phyloP scores from a whole-genome alignment of 2,329 filamentous ascomycete species.

The Fusarium poae region DNA sequence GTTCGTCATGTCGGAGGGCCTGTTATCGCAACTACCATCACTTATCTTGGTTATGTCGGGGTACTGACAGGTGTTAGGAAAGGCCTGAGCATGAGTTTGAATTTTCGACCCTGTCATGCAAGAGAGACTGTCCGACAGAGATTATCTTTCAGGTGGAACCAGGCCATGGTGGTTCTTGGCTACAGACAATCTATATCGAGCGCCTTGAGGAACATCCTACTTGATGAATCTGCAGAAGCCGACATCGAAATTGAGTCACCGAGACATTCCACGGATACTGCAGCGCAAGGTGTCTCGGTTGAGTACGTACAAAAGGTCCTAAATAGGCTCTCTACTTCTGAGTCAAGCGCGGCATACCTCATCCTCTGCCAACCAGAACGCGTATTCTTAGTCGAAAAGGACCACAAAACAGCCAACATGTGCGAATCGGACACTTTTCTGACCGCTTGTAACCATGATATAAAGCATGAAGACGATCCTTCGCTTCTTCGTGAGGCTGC shows the following conservation, averaged over 20 bases:
- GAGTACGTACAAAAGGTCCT: slow-evolving; percentile 33
- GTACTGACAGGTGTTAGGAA: slow-evolving; percentile 62
- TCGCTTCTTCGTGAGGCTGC: slow-evolving; percentile 19
- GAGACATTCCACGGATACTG: background rate
- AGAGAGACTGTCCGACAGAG: slow-evolving; percentile 24
- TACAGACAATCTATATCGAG: slow-evolving; percentile 47
- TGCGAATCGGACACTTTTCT: slow-evolving; percentile 44
- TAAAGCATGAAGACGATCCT: slow-evolving; percentile 42
- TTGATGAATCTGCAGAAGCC: slow-evolving; percentile 9
- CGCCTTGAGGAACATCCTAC: slow-evolving; percentile 40
- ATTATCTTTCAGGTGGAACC: slow-evolving; percentile 47
- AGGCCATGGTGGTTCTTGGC: slow-evolving; percentile 47
- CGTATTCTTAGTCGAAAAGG: slow-evolving; percentile 49
- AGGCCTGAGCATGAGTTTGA: slow-evolving; percentile 62
- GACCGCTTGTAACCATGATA: slow-evolving; percentile 50
- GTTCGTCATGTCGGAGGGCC: slow-evolving; percentile 52
- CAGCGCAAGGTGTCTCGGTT: background rate
- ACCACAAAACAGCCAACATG: slow-evolving; percentile 41
- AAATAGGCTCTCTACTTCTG: slow-evolving; percentile 18
- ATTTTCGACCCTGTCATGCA: slow-evolving; percentile 57
- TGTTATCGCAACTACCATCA: slow-evolving; percentile 60
- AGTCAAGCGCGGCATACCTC: slow-evolving; percentile 51
- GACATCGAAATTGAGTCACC: accelerated
- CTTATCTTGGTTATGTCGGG: slow-evolving; percentile 64
- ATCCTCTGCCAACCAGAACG: slow-evolving; percentile 48